Percentiles rank a stretch among this genome's conserved stretches.
These are phyloP conservation scores for Botrytis fragariae DNA, from an alignment of 2,329 filamentous ascomycete species.

Conservation along the genomic window DNA sequence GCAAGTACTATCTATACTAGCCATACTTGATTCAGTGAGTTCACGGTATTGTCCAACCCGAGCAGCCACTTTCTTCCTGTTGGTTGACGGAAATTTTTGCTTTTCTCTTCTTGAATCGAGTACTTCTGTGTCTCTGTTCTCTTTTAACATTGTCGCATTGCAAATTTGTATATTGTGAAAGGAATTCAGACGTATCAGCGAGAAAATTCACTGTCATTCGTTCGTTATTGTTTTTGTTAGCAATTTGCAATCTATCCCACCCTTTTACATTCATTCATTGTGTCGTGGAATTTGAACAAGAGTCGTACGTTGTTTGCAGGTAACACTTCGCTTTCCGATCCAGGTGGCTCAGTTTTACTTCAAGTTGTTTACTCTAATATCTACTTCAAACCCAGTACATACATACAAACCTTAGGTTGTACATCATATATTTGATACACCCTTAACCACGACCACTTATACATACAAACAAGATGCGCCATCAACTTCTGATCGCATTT, in stretches of 20 bases:
- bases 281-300: background rate
- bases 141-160: background rate
- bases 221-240: background rate
- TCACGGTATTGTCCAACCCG: background rate
- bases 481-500: conserved; percentile 10
- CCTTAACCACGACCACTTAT: background rate
- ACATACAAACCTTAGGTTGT: background rate
- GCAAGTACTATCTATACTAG: background rate
- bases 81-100: background rate
- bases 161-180: background rate
- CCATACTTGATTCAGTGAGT: background rate
- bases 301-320: background rate
- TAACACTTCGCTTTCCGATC: background rate
- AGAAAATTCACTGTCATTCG: background rate
- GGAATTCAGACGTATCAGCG: background rate
- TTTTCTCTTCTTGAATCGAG: background rate
- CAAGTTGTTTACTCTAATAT: background rate
- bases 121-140: background rate
- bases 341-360: background rate
- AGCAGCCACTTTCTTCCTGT: conserved; percentile 6
- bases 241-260: background rate
- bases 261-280: background rate
- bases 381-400: background rate
- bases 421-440: conserved; percentile 11
- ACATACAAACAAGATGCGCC: conserved; percentile 7